These are phyloP conservation scores for Claviceps paspali DNA, from an alignment of 2,329 filamentous ascomycete species.

Conservation along the genomic window DNA sequence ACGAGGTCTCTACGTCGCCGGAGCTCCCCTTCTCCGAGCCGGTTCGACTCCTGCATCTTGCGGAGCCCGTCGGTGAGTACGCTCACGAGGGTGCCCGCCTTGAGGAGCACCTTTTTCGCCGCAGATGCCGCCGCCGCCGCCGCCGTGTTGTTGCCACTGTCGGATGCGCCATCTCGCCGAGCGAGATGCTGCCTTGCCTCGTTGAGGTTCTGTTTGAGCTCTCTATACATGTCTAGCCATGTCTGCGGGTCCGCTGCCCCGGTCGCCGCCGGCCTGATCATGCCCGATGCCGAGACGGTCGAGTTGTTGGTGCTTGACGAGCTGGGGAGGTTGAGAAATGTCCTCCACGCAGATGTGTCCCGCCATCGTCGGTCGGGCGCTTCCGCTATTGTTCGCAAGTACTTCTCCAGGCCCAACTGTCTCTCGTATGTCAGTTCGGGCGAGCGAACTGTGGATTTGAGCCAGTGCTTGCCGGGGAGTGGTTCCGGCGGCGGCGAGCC, in stretches of 20 bases:
- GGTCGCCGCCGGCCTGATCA: slow-evolving; percentile 22
- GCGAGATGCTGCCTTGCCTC: slow-evolving; percentile 59
- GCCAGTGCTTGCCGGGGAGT: slow-evolving; percentile 62
- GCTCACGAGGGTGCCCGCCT: slow-evolving; percentile 47
- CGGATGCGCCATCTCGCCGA: slow-evolving; percentile 40
- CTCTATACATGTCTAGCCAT: slow-evolving; percentile 63
- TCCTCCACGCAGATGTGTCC: slow-evolving; percentile 54
- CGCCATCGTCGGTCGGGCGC: slow-evolving; percentile 64
- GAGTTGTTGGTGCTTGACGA: slow-evolving; percentile 30
- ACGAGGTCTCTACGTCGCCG: slow-evolving; percentile 56
- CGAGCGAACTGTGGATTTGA: slow-evolving; percentile 55
- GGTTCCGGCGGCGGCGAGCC: slow-evolving; percentile 49
- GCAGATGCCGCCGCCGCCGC: slow-evolving; percentile 50
- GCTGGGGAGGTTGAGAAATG: slow-evolving; percentile 56
- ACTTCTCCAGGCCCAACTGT: slow-evolving; percentile 52
- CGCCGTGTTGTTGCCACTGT: slow-evolving; percentile 24
- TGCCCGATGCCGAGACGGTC: slow-evolving; percentile 29
- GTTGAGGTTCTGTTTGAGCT: slow-evolving; percentile 48
- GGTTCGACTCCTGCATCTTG: slow-evolving; percentile 34
- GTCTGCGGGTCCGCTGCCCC: slow-evolving; percentile 44
- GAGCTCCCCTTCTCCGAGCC: slow-evolving; percentile 60
- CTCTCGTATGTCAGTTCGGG: slow-evolving; percentile 56
- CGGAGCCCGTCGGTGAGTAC: slow-evolving; percentile 51
- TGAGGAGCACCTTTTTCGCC: slow-evolving; percentile 60
- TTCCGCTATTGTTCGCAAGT: slow-evolving; percentile 57